phyloP scores from a whole-genome alignment of 352 stramenopile genomes.

The Pythium coloratum region DNA sequence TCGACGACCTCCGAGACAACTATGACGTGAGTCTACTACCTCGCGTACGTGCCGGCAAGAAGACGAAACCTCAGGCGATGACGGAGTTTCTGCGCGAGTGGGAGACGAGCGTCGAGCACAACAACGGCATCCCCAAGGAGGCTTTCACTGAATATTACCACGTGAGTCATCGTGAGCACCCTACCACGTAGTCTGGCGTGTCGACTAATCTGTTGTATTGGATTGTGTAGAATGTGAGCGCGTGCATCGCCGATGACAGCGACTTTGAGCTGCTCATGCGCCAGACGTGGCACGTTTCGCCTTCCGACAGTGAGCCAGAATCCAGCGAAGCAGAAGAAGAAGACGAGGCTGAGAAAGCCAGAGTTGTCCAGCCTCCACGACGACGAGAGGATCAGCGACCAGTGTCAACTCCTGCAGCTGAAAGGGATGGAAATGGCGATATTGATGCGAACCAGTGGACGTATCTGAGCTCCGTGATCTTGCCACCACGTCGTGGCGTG shows the following conservation, averaged over 20 bases:
- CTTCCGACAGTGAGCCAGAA: constrained; percentile 22
- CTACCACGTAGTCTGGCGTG: neutral
- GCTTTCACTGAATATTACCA: constrained; percentile 84
- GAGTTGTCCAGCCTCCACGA: neutral
- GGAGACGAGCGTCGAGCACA: constrained; percentile 33
- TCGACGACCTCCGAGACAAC: constrained; percentile 58
- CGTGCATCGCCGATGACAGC: constrained; percentile 65
- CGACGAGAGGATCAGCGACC: neutral
- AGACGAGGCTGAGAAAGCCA: neutral
- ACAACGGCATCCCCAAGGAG: constrained; percentile 49
- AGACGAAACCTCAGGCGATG: constrained; percentile 54
- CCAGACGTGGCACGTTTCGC: constrained; percentile 57
- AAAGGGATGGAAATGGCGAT: neutral
- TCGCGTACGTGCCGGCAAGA: constrained; percentile 61
- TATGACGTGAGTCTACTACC: constrained; percentile 81
- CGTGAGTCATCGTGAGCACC: constrained; percentile 28
- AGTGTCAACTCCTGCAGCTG: neutral
- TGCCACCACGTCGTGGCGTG: constrained; percentile 12
- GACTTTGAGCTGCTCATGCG: constrained; percentile 89
- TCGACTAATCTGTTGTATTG: constrained; percentile 11
- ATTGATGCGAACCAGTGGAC: constrained; percentile 3
- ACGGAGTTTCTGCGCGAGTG: constrained; percentile 75
- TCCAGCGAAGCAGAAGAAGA: constrained; percentile 12
- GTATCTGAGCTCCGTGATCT: constrained; percentile 17
- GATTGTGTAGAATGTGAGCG: constrained; percentile 65